Evolutionary conservation across 208 protist species (phyloP).

Genomic region (Leishmania arabica): DNA sequence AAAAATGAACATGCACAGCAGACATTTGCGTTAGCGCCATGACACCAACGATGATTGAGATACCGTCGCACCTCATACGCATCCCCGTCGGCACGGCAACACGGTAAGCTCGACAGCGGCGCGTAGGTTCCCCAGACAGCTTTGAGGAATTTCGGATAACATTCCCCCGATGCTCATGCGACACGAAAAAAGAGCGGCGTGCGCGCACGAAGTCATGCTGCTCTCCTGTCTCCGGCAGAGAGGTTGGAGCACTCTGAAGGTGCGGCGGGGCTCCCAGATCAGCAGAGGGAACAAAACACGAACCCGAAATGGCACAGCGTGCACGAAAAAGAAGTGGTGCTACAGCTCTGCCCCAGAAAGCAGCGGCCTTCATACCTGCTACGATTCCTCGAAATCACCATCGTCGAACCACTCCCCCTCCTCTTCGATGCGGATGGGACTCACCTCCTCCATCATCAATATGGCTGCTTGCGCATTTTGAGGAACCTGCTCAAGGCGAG

Average conservation of each 20-base stretch:
- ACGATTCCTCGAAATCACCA: slow-evolving; percentile 21
- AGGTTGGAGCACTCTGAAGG: background rate
- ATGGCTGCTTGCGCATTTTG: slow-evolving; percentile 66
- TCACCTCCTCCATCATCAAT: slow-evolving; percentile 55
- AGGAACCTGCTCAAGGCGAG: slow-evolving; percentile 75
- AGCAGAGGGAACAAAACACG: background rate
- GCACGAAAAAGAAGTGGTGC: slow-evolving; percentile 1
- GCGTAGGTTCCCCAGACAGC: background rate
- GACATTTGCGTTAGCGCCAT: too few species aligned
- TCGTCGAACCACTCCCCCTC: slow-evolving; percentile 41
- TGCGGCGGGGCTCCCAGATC: background rate
- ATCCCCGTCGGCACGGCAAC: background rate
- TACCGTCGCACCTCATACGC: background rate
- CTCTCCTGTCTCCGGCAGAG: background rate
- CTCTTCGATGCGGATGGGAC: slow-evolving; percentile 69
- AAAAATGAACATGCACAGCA: background rate
- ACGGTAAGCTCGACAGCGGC: background rate
- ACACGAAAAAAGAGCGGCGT: background rate
- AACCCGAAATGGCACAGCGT: background rate
- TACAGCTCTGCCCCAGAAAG: background rate
- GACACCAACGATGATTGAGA: background rate
- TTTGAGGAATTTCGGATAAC: background rate
- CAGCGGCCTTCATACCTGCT: slow-evolving; percentile 6
- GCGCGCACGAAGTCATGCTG: background rate
- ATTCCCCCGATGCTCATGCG: too few species aligned